Base-by-base conservation (phyloP, 176 grass and related monocot species). In the Miscanthus lutarioriparius region DNA sequence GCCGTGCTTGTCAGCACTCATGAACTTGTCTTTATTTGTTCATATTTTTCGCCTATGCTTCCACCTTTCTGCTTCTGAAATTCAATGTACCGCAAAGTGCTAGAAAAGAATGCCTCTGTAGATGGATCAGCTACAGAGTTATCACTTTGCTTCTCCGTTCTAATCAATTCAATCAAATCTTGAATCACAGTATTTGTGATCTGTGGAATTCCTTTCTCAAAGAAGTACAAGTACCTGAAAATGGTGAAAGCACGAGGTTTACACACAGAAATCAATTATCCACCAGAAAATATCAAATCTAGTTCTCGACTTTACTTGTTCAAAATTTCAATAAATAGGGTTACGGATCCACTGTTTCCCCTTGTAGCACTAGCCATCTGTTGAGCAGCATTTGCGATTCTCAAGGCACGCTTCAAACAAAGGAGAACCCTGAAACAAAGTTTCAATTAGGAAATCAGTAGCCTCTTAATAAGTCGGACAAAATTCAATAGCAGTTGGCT, bases 61-160 rank as follows among this genome's bases (percentile, higher is more conserved):
- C 96, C 96, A 15, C 93, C 93, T 88, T 99, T 99, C 81, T 99
- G 96, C 75, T 96, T 99, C 76, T 99, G 93, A 87, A 96, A 96
- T 72, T 96, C 89, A 74, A 99, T 93, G 44, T 96, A 96, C 54
- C 91, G 83, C 23, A 96, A 86, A 69, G 96, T 99, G 85, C 96
- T 96, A 33, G 93, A 90, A 81, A 99, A 94, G 91, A 99, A 99
- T 35, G 96, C 91, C 45, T 94, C 89, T 16, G 93, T 73, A 8
- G 88, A 89, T 77, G 90, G 84, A 86, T 99, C 91, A 13, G 86
- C 44, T 33, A 84, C 77, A 61, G 26, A 74, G 75, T 86, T 90
- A 41, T 94, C 92, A 70, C 90, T 90, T 84, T 99, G 93, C 81
- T 87, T 94, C 78, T 98, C 96, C 47, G 91, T 96, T 40, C 83